Base-by-base conservation (phyloP, 1,284 basidiomycete species). In the Mycosarcoma mackinlayi region DNA sequence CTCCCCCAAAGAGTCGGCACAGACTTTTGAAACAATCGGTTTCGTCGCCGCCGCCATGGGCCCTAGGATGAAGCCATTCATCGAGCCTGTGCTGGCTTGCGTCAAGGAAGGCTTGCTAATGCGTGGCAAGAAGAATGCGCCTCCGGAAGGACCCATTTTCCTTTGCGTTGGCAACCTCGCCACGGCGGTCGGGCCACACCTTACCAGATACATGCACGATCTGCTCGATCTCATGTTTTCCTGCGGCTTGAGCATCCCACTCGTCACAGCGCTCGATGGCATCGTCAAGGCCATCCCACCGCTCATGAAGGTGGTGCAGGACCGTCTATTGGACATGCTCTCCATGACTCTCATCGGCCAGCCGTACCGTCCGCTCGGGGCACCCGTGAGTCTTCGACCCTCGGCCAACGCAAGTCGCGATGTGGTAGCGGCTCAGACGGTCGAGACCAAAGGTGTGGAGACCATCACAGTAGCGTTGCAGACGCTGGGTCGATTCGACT, bases 101-200 rank as follows among this genome's bases (percentile, higher is more conserved):
- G 92, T 98, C 80, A 97, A 97, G 83, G 87, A 89, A 62, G 93
- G 92, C 19, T 84, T 99, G 33, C 89, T 92, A 78, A 88, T 89
- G 77, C 86, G 91, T 83, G 94, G 93, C 41, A 93, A 91, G 83
- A 98, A 95, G 86, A 93, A 93, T 78, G 92, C 92, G 3, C 91
- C 92, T 5, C 90, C 91, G 14, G 95, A 98, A 84, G 93, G 93
- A 66, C 92, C 95, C 0, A 94, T 98, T 71, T 98, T 99, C 81
- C 92, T 98, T 85, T 98, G 96, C 83, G 88, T 98, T 46, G 93
- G 93, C 31, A 94, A 98, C 92, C 86, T 98, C 48, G 94, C 94
- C 1, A 89, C 90, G 0, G 93, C 96, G 5, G 94, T 99, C 34
- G 96, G 96, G 0, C 94, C 94, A 1, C 95, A 94, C 80, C 86